Base-by-base conservation (phyloP, 192 early-diverging fungal genomes). In the Coemansia sp. region DNA sequence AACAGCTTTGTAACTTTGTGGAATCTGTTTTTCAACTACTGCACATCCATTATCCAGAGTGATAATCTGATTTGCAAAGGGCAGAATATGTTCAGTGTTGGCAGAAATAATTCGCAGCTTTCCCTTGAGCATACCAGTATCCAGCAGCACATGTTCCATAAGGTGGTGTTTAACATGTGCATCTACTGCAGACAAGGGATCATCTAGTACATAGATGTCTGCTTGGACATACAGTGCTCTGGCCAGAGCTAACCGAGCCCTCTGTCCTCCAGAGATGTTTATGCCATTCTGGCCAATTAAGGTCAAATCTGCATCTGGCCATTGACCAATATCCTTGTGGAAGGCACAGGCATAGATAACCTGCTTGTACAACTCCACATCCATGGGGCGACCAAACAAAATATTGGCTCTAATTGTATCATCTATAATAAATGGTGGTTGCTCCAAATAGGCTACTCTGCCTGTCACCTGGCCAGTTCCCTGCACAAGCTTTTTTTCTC, bases 401-500 rank as follows among this genome's bases (percentile, higher is more conserved):
- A 81, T 56, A 23, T 81, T 81, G 2, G 76, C 68, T 11, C 73
- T 56, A 22, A 81, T 35, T 0, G 72, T 67, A 24, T 35, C 68
- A 51, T 69, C 57, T 63, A 75, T 61, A 33, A 80, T 70, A 53
- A 54, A 76, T 1, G 77, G 62, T 48, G 61, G 49, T 31, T 77
- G 75, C 16, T 59, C 46, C 10, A 71, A 58, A 43, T 71, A 77
- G 1, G 55, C 65, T 38, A 71, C 66, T 1, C 66, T 60, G 2
- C 92, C 92, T 32, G 86, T 77, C 9, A 95, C 60, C 30, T 59
- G 77, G 4, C 92, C 90, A 2, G 82, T 65, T 8, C 91, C 92
- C 6, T 33, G 56, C 4, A 77, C 32, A 56, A 86, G 82, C 52
- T 89, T 85, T 87, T 92, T 95, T 73, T 98, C 94, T 2, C 80